Evolutionary conservation across 1,284 basidiomycete species (phyloP), one percentile per base, ranked within the genome.

Genomic region (Ceratorhiza oryzae-sativae): DNA sequence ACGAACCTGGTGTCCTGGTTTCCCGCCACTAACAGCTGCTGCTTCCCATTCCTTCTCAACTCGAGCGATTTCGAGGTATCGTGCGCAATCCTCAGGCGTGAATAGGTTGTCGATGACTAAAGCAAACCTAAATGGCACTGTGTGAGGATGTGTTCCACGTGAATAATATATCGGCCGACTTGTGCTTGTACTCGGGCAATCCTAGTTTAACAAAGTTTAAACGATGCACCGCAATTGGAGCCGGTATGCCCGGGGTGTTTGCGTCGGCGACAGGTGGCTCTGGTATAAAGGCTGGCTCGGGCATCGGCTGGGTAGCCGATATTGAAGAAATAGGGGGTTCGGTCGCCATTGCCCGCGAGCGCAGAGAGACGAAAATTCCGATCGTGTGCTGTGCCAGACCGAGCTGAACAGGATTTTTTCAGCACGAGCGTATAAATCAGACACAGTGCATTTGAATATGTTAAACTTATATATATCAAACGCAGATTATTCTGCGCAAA

Each of bases 71-170:
- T 51, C 23, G 23, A 75, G 56, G 45, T 72, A 71, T 30, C 70
- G 53, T 20, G 23, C 53, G 61, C 74, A 75, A 18, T 75, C 74
- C 25, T 46, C 70, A 32, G 68, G 45, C 10, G 70, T 72, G 36
- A 75, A 75, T 12, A 75, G 39, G 55, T 74, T 74, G 36, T 75
- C 74, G 41, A 75, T 55, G 12, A 75, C 73, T 18, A 75, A 34
- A 18, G 74, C 67, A 34, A 53, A 67, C 49, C 62, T 67, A 42
- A 18, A 23, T n/a, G 12, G 20, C 10, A 32, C 18, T 27, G 12
- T 32, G 45, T 27, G 45, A 46, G 30, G 13, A n/a, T 48, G 23
- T 42, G 45, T 18, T 45, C 9, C 12, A 8, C 2, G 34, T 58
- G 32, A 8, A 8, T 13, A 20, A 23, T 10, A 34, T 39, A 9